These are phyloP conservation scores for Scheffersomyces lignicola DNA, from an alignment of 1,139 yeast genomes.

Conservation along the genomic window DNA sequence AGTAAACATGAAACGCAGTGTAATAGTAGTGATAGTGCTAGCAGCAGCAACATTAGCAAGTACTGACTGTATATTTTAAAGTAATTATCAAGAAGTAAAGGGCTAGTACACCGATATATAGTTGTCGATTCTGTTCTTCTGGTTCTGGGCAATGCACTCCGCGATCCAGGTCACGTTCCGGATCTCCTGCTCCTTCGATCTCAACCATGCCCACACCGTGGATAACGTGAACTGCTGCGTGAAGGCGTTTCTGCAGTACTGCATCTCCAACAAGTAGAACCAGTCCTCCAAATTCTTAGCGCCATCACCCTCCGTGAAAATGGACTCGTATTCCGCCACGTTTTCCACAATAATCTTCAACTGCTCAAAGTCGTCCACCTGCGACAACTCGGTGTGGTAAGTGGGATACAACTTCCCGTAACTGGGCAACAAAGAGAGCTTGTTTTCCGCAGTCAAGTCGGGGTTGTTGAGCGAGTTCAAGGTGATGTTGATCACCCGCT, in stretches of 20 bases:
- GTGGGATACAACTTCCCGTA: constrained; percentile 81
- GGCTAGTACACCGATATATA: constrained; percentile 71
- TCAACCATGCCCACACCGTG: constrained; percentile 95
- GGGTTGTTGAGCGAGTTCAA: constrained; percentile 82
- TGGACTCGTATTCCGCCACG: constrained; percentile 70
- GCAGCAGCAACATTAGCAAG: no score
- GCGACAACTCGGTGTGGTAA: constrained; percentile 68
- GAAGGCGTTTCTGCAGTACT: constrained; percentile 85
- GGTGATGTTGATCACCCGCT: constrained; percentile 88
- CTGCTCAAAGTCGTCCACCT: constrained; percentile 83
- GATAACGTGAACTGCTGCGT: constrained; percentile 94
- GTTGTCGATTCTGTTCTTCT: constrained; percentile 76
- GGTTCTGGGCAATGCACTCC: constrained; percentile 91
- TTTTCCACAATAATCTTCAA: constrained; percentile 71
- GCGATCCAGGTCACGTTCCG: constrained; percentile 98
- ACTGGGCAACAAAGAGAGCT: constrained; percentile 68
- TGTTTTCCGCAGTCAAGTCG: constrained; percentile 71
- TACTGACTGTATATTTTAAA: no score
- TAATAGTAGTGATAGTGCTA: no score
- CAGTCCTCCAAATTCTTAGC: constrained; percentile 80
- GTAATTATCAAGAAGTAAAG: no score
- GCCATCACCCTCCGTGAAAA: constrained; percentile 62
- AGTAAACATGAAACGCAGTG: no score
- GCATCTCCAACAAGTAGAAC: constrained; percentile 90
- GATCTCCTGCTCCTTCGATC: constrained; percentile 93